Evolutionary conservation across 2,329 filamentous ascomycete species (phyloP), one percentile per base, ranked within the genome.

Genomic region (Colletotrichum sp.): DNA sequence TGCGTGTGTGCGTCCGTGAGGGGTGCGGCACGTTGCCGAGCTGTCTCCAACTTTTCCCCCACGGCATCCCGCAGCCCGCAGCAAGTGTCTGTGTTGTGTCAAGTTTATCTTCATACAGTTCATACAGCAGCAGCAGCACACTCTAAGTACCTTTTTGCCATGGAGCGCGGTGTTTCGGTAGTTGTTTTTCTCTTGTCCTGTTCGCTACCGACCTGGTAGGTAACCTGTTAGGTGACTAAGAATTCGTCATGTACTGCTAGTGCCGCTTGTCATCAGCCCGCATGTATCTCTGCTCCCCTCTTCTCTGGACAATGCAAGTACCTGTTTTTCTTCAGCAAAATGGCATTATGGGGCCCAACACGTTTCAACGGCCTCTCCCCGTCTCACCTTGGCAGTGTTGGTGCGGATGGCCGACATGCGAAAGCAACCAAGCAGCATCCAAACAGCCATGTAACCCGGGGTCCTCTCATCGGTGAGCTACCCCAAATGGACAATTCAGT

Each of bases 21-120:
- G 52, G n/a, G 36, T 32, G 28, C 73, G 64, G 73, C 73, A 75
- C 73, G 55, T 48, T 68, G 73, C 73, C 73, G 73, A 75, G 56
- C 26, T 52, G 21, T 61, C 72, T 71, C 68, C 72, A 71, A 71
- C 60, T 71, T 21, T 26, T 48, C 36, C 56, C 32, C 67, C 66
- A 18, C 67, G 65, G 71, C 58, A 70, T 32, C 58, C 65, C 21
- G 60, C 60, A 66, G 71, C 34, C 43, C 43, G 43, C 43, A 52
- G 43, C 43, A 52, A 21, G 43, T 71, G 72, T 62, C 28, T 34
- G 30, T 62, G 61, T 62, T 62, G 52, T 66, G 72, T 66, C 72
- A 62, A 43, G 34, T 30, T 58, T 58, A 34, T 48, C 28, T 32
- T 65, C 21, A 9, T 52, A 52, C 43, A 52, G 43, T 52, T 52